phyloP scores from a whole-genome alignment of 352 stramenopile species.

The Thalassiosira delicatula region DNA sequence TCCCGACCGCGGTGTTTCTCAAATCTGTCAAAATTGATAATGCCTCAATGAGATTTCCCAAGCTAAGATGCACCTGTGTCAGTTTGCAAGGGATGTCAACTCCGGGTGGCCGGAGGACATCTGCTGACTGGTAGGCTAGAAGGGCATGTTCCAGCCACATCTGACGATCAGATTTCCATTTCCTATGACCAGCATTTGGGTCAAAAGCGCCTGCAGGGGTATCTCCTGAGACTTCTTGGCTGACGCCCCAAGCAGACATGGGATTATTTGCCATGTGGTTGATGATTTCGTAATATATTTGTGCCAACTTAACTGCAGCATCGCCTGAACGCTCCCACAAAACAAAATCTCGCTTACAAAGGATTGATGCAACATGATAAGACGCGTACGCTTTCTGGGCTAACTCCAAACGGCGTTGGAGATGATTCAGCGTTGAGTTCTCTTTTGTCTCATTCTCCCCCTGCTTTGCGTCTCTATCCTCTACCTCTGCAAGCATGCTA shows the following conservation, averaged over 20 bases:
- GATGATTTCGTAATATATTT: constrained; percentile 61
- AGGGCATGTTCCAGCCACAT: constrained; percentile 78
- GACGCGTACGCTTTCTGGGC: constrained; percentile 81
- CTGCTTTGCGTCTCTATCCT: not conserved
- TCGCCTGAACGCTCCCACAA: constrained; percentile 81
- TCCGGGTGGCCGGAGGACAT: constrained; percentile 76
- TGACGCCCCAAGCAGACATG: not conserved
- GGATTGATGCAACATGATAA: constrained; percentile 80
- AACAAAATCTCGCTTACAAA: constrained; percentile 82
- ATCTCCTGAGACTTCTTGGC: not conserved
- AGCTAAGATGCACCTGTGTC: constrained; percentile 70
- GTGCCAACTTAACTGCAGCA: constrained; percentile 66
- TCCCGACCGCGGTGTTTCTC: constrained; percentile 58
- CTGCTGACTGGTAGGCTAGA: constrained; percentile 70
- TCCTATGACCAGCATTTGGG: constrained; percentile 18
- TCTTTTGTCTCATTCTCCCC: not conserved
- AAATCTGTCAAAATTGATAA: constrained; percentile 82
- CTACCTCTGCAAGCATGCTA: constrained; percentile 67
- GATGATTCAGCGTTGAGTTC: constrained; percentile 12
- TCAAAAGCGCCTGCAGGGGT: constrained; percentile 39
- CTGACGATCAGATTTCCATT: constrained; percentile 51
- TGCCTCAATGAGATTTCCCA: constrained; percentile 78
- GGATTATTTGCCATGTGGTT: constrained; percentile 16
- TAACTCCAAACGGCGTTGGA: constrained; percentile 67
- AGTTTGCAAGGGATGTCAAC: constrained; percentile 81